Base-by-base conservation (phyloP, 2,329 filamentous ascomycete species). In the Elsinoe necatrix region DNA sequence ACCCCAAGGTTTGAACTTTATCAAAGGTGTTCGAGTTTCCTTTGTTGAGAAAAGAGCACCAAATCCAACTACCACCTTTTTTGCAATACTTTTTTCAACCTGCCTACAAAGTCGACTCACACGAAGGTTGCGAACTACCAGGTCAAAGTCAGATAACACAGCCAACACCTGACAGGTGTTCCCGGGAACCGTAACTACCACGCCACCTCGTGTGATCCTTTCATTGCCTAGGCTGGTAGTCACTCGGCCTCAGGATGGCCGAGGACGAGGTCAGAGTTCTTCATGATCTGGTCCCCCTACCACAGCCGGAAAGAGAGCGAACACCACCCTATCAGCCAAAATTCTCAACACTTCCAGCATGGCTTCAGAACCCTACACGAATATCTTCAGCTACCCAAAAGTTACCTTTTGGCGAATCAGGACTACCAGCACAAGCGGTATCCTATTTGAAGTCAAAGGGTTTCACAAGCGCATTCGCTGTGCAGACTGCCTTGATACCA, bases 401-500 rank as follows among this genome's bases (percentile, higher is more conserved):
- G 29, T 73, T 75, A 0, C 73, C 82, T 0, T 95, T 95, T 63
- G 67, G 72, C 1, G 75, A 81, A 4, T 72, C 93, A 0, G 82
- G 82, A 0, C n/a, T 57, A 14, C 72, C 80, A 14, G 65, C 77
- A 4, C 80, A 82, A 43, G 77, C 84, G 7, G 73, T 83, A 1
- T 77, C 80, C 16, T 77, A 79, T 4, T 75, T 98, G 4, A 75
- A 81, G 29, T 75, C 79, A n/a, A 85, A 85, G 60, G 83, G 83
- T 1, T 88, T 88, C 67, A 76, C 77, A 4, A 75, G 84, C 50
- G 87, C 89, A 0, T 85, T 93, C 66, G 86, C 89, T 0, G 83
- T 95, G 0, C 89, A 95, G 70, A 83, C 87, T 4, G 83, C 84
- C 1, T 79, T 93, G 0, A 78, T 98, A 23, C 91, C 92, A 0